Percentiles rank a stretch among this genome's conserved stretches.
These are phyloP conservation scores for Oryza coarctata DNA, from an alignment of 176 grass and related monocot genomes.

Conservation along the genomic window DNA sequence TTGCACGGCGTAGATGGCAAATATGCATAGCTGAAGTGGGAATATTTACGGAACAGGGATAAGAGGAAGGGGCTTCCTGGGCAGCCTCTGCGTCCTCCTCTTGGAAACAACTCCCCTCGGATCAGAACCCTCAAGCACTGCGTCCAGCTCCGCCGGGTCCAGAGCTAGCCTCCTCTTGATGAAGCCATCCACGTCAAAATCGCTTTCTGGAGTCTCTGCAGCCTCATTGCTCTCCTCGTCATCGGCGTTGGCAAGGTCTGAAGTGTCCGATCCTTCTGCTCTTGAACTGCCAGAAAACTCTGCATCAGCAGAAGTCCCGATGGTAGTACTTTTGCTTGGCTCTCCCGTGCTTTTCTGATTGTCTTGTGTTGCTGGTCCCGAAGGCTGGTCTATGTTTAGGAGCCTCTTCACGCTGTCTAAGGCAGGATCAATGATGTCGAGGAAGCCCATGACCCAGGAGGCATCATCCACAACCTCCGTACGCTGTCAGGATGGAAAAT, in stretches of 20 bases:
- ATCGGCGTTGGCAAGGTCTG: neutral
- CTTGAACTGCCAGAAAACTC: constrained; percentile 7
- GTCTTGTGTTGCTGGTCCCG: constrained; percentile 26
- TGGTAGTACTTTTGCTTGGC: constrained; percentile 16
- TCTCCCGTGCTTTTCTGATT: constrained; percentile 30
- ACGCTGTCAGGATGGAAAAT: constrained; percentile 47
- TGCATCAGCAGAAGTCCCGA: neutral
- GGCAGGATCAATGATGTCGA: constrained; percentile 92
- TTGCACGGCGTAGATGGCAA: neutral
- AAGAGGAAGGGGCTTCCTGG: constrained; percentile 48
- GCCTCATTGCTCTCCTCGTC: neutral
- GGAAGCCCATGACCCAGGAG: constrained; percentile 87
- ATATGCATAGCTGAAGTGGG: neutral
- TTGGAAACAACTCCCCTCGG: constrained; percentile 41
- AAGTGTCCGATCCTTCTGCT: constrained; percentile 20
- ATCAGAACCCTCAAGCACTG: constrained; percentile 50
- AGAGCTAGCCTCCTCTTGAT: constrained; percentile 61
- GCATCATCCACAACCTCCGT: constrained; percentile 88
- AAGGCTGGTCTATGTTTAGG: constrained; percentile 62
- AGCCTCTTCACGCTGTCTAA: constrained; percentile 83
- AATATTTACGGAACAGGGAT: constrained; percentile 34
- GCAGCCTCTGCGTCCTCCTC: constrained; percentile 46
- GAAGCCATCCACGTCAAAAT: constrained; percentile 73
- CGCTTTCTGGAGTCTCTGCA: constrained; percentile 3
- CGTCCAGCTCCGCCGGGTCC: constrained; percentile 57